Evolutionary conservation across 176 grass and related monocot genomes (phyloP).

Genomic region (Alopecurus myosuroides): DNA sequence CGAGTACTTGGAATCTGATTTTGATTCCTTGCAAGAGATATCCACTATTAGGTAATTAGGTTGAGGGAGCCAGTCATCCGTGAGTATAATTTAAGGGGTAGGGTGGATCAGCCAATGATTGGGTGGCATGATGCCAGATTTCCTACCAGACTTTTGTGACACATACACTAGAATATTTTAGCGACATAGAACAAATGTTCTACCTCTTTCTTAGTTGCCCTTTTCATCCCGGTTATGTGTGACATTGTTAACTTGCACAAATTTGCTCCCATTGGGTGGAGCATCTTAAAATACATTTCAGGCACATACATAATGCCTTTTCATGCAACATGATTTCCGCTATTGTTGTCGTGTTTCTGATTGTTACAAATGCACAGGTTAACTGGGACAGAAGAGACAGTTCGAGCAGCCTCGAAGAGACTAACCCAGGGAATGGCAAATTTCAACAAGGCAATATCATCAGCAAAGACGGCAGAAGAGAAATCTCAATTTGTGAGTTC

Average conservation of each 20-base stretch:
- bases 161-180: not conserved
- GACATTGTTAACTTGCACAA: slow-evolving; percentile 2
- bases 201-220: not conserved
- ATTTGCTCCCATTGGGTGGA: not conserved
- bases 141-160: not conserved
- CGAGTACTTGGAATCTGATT: not conserved
- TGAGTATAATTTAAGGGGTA: not conserved
- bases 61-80: not conserved
- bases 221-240: not conserved
- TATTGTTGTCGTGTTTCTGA: slow-evolving; percentile 22
- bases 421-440: slow-evolving; percentile 83
- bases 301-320: not conserved
- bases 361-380: slow-evolving; percentile 51
- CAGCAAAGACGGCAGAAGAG: slow-evolving; percentile 83
- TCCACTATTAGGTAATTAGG: not conserved
- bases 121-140: not conserved
- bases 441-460: slow-evolving; percentile 74
- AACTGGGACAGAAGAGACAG: slow-evolving; percentile 73
- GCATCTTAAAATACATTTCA: not conserved
- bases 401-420: slow-evolving; percentile 71
- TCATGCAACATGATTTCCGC: not conserved
- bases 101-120: not conserved
- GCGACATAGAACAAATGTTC: not conserved
- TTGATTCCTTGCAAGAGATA: not conserved
- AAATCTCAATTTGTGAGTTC: slow-evolving; percentile 79